Conservation (phyloP, 2,329 filamentous ascomycete genomes). For the Aspergillus niger region DNA sequence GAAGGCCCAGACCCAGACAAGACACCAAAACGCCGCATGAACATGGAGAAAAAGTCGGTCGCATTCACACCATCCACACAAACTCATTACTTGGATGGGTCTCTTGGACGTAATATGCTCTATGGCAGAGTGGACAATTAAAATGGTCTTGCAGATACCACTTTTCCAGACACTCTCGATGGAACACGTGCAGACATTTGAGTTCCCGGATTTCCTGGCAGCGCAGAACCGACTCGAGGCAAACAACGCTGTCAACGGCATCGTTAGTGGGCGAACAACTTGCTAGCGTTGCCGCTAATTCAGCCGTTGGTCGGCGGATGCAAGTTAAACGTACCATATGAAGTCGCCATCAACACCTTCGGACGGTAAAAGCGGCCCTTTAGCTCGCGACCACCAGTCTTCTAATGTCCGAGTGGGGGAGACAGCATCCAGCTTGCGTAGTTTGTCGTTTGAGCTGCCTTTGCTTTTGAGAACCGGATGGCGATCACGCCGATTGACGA, state of each 20-base stretch:
- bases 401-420: conserved; percentile 40
- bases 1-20: background rate
- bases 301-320: background rate
- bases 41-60: background rate
- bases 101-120: conserved; percentile 38
- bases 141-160: conserved; percentile 44
- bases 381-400: conserved; percentile 40
- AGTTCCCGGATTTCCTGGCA: conserved; percentile 41
- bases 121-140: conserved; percentile 42
- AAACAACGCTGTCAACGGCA: conserved; percentile 33
- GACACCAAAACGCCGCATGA: background rate
- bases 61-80: conserved; percentile 39
- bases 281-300: conserved; percentile 6
- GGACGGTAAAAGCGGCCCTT: conserved; percentile 34
- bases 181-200: conserved; percentile 43
- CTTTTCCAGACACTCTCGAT: conserved; percentile 43
- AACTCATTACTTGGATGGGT: conserved; percentile 34
- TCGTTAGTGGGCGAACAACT: background rate
- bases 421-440: conserved; percentile 40
- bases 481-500: conserved; percentile 37
- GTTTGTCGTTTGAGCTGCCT: conserved; percentile 31
- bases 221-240: conserved; percentile 40
- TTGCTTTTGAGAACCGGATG: conserved; percentile 19
- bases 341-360: conserved; percentile 40
- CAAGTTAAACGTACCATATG: conserved; percentile 33